Conservation (phyloP, 23 red algal species). For the Gracilariopsis chorda region DNA sequence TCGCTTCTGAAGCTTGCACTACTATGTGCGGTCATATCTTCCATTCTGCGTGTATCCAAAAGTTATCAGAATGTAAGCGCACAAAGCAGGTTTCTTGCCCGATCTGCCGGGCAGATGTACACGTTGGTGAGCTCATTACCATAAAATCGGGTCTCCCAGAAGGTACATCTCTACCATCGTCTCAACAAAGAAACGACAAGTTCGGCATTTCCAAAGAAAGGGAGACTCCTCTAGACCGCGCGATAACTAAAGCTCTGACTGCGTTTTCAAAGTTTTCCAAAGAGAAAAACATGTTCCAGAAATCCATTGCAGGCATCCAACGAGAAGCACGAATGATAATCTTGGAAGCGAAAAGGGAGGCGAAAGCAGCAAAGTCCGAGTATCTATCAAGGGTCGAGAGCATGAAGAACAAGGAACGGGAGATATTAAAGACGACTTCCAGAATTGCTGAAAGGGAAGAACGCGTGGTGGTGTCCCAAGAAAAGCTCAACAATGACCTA, state of each 20-base stretch:
- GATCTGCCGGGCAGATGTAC: background rate
- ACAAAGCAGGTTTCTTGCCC: background rate
- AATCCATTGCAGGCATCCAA: too few species aligned
- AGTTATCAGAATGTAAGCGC: background rate
- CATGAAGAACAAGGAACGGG: background rate
- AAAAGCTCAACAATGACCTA: background rate
- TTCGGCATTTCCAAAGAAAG: background rate
- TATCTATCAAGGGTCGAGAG: background rate
- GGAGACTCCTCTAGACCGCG: background rate
- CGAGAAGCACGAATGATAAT: background rate
- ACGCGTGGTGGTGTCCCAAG: background rate
- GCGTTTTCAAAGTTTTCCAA: background rate
- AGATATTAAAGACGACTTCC: background rate
- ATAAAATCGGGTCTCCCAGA: background rate
- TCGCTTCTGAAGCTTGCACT: background rate
- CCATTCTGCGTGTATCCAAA: background rate
- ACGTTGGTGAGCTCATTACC: background rate
- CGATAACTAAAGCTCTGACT: background rate
- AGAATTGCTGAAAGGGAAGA: background rate
- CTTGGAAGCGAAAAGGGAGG: background rate
- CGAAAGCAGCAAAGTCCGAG: background rate
- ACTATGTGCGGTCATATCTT: slow-evolving; percentile 9
- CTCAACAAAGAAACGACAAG: background rate
- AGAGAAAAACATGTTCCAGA: background rate
- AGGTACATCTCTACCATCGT: background rate